These are phyloP conservation scores for Pugionium cornutum DNA, from an alignment of 345 rosid species.

Conservation along the genomic window DNA sequence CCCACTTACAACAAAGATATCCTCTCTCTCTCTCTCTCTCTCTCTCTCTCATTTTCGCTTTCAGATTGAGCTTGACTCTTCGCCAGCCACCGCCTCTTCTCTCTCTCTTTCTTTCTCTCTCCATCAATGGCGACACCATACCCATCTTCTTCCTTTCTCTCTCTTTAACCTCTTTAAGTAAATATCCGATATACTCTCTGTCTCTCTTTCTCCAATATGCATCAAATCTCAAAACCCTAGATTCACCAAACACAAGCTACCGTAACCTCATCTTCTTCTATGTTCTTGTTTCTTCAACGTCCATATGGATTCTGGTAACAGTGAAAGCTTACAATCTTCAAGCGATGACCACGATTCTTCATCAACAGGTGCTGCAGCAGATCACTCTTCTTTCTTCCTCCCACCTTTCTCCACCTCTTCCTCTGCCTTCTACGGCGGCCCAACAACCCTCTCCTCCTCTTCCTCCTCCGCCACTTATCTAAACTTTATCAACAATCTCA, in stretches of 20 bases:
- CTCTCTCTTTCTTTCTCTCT: constrained; percentile 34
- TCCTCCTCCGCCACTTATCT: constrained; percentile 32
- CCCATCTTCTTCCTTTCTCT: constrained; percentile 44
- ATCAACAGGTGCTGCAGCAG: constrained; percentile 41
- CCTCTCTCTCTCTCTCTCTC: constrained; percentile 28
- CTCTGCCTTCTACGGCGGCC: constrained; percentile 23
- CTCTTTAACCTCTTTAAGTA: constrained; percentile 53
- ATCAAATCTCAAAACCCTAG: constrained; percentile 45
- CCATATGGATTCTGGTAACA: constrained; percentile 79
- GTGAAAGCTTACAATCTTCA: constrained; percentile 75
- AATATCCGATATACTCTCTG: constrained; percentile 17
- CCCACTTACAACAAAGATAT: constrained; percentile 8
- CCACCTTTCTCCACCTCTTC: constrained; percentile 41
- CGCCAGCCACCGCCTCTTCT: constrained; percentile 69
- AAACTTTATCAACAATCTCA: constrained; percentile 31
- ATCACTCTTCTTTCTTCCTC: constrained; percentile 45
- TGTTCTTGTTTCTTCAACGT: constrained; percentile 25
- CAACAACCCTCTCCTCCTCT: constrained; percentile 36
- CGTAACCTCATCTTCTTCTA: constrained; percentile 6
- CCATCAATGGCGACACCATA: constrained; percentile 55
- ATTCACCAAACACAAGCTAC: neutral
- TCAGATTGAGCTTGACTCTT: constrained; percentile 84
- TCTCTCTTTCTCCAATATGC: constrained; percentile 22
- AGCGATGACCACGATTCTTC: constrained; percentile 67
- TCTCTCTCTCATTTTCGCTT: constrained; percentile 38